Base-by-base conservation (phyloP, 306 rosid genomes). In the Vicia villosa region DNA sequence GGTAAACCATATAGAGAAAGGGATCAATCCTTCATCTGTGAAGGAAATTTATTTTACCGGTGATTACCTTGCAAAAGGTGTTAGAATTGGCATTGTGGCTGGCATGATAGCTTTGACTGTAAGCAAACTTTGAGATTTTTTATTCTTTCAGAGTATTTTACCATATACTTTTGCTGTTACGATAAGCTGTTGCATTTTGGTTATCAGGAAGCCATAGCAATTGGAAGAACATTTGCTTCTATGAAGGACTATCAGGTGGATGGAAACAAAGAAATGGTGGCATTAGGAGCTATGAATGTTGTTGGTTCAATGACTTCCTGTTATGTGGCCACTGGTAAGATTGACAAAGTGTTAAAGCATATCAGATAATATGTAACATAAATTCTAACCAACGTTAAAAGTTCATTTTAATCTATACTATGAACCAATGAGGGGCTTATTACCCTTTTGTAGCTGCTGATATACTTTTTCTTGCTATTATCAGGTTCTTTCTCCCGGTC, bases 261-360 rank as follows among this genome's bases (percentile, higher is more conserved):
- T 75, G 98, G 98, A 74, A 93, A 93, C 96, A 90, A 88, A 74
- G 98, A 93, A 88, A 90, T 93, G 98, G 85, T 90, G 51, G 98
- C 98, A 11, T 83, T 93, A 60, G 98, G 98, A 66, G 78, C 91
- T 47, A 90, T 93, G 98, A 93, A 93, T 56, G 83, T 93, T 67
- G 86, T 88, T 63, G 98, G 96, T 66, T 92, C 98, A 5, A 80
- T 92, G 91, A 92, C 98, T 68, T 93, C 98, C 51, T 93, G 98
- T 83, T 93, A 93, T 65, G 98, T 93, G 6, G 85, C 98, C 30
- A 93, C 98, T 16, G 98, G 98, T 92, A 68, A 85, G 84, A 70
- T 64, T 72, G 57, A 55, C 46, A 43, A 43, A 43, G 49, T 43
- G 15, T 43, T 16, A 65, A 45, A 63, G 19, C 41, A 43, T 43